These are phyloP conservation scores for Omphalotus guepiniiformis DNA, from an alignment of 768 basidiomycete genomes.

Conservation along the genomic window DNA sequence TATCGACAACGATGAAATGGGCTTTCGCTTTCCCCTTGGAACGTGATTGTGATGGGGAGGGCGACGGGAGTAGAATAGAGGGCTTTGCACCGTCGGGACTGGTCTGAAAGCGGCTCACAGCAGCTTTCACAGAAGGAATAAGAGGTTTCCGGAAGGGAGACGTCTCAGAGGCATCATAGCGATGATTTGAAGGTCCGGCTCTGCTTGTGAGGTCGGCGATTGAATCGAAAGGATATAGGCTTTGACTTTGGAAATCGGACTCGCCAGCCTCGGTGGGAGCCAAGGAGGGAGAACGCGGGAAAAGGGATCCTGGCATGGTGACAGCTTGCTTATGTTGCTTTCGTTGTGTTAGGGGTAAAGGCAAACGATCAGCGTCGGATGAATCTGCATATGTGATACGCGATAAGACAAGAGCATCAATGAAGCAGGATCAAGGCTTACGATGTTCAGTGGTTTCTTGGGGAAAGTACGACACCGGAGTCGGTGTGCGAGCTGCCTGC, in stretches of 20 bases:
- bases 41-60: conserved; percentile 29
- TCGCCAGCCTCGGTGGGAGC: conserved; percentile 33
- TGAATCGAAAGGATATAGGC: conserved; percentile 12
- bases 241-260: conserved; percentile 36
- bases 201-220: no score
- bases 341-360: conserved; percentile 21
- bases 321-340: conserved; percentile 37
- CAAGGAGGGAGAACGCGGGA: conserved; percentile 68
- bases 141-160: conserved; percentile 29
- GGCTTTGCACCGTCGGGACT: conserved; percentile 46
- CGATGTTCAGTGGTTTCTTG: background rate
- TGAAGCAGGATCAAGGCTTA: background rate
- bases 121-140: conserved; percentile 43
- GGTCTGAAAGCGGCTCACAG: conserved; percentile 41
- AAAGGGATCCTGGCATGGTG: conserved; percentile 79
- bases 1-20: conserved; percentile 1
- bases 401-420: background rate
- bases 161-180: conserved; percentile 14
- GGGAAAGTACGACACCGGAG: no score
- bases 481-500: no score
- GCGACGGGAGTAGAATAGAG: conserved; percentile 48
- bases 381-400: background rate
- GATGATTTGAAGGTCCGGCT: conserved; percentile 14
- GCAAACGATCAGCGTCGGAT: conserved; percentile 6
- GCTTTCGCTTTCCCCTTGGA: conserved; percentile 26